Evolutionary conservation across 768 basidiomycete species (phyloP), one percentile per base, ranked within the genome.

Genomic region (Kwoniella sp.): DNA sequence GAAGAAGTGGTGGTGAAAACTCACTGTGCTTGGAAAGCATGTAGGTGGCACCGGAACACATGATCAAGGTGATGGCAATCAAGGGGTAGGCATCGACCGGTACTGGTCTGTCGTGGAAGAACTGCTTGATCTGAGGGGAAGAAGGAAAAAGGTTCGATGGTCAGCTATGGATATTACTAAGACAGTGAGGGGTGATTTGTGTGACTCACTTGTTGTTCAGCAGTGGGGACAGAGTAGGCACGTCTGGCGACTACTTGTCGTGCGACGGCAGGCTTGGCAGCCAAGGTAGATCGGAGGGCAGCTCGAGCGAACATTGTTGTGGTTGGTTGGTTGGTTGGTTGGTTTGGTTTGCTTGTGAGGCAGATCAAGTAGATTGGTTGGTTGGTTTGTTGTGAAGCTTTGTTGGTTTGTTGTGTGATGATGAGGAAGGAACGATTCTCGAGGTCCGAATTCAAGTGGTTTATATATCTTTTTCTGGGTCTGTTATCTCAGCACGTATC

Each of bases 31-130:
- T 60, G 29, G 58, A 51, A n/a, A 40, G 33, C 58, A 60, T 64
- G 56, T 63, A 69, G 21, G 54, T 50, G 17, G 63, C 63, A 36
- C 48, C 56, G n/a, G 68, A 69, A 36, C 64, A 65, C 68, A 69
- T 67, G 61, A 55, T 57, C 17, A 65, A 46, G n/a, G 61, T 63
- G 54, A 69, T 58, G 36, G 44, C 64, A 47, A 66, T 44, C 26
- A 69, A 48, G 29, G 68, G 68, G 65, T 69, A 69, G 47, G 54
- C 64, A 52, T 69, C 68, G 22, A 63, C 59, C 40, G 68, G 68
- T 9, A 69, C 58, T 17, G 68, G 68, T 26, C 22, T 40, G 44
- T 33, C 53, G 21, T 56, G 48, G 61, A 69, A 65, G 60, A 69
- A 65, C 12, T 53, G 51, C 24, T 26, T 30, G 36, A 66, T 30